Percentiles rank a stretch among this genome's conserved stretches.
Conservation (phyloP, 805 yeast genomes). For the Ogataea paraovalis region DNA sequence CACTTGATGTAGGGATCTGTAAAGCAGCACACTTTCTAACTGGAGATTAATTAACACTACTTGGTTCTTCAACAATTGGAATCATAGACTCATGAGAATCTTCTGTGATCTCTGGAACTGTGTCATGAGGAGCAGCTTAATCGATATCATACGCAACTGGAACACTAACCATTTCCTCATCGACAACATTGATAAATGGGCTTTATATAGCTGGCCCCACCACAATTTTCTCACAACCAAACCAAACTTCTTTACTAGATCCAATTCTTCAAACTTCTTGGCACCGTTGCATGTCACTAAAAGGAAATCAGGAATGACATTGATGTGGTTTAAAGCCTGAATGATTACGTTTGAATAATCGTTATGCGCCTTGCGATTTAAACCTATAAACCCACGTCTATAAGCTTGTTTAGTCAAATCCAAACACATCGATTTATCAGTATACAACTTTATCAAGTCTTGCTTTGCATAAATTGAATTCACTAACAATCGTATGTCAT, state of each 20-base stretch:
- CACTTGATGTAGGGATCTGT: too few relatives aligned
- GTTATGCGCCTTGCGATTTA: conserved; percentile 49
- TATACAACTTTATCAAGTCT: conserved; percentile 32
- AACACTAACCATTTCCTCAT: neutral
- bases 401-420: conserved; percentile 48
- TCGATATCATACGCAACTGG: neutral
- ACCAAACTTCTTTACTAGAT: conserved; percentile 42
- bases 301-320: conserved; percentile 44
- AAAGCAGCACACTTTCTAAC: too few relatives aligned
- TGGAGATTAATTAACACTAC: neutral
- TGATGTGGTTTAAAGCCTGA: conserved; percentile 52
- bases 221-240: conserved; percentile 55
- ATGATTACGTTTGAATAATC: conserved; percentile 57
- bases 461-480: conserved; percentile 45
- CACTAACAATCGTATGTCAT: conserved; percentile 50
- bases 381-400: conserved; percentile 61
- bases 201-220: conserved; percentile 55
- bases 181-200: conserved; percentile 50
- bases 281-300: conserved; percentile 24
- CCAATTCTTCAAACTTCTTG: conserved; percentile 24
- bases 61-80: too few relatives aligned
- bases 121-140: too few relatives aligned
- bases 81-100: too few relatives aligned
- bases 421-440: conserved; percentile 16
- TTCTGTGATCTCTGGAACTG: too few relatives aligned